Conservation (phyloP, 1,284 basidiomycete genomes). For the Ceratobasidium theobromae region DNA sequence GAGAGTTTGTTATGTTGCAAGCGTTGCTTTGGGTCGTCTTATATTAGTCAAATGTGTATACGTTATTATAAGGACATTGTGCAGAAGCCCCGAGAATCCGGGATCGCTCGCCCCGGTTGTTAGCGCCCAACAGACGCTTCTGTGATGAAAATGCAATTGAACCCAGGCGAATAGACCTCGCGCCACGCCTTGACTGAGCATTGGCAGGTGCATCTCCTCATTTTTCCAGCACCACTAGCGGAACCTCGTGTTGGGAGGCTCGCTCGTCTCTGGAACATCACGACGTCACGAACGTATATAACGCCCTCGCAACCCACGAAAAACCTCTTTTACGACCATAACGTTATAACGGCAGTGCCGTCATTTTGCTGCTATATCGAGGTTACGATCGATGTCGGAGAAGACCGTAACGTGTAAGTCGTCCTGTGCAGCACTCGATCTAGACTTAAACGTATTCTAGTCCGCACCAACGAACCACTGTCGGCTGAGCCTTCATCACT, state of each 20-base stretch:
- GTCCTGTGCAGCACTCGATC: not conserved
- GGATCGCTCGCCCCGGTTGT: too few species aligned
- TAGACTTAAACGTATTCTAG: too few species aligned
- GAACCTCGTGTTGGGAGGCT: not conserved
- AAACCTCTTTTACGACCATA: conserved; percentile 31
- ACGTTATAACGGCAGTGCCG: conserved; percentile 31
- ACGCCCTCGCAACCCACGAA: not conserved
- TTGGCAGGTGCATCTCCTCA: conserved; percentile 2
- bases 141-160: not conserved
- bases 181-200: not conserved
- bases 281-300: conserved; percentile 31
- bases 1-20: too few species aligned
- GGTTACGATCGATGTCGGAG: conserved; percentile 19
- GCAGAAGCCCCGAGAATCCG: too few species aligned
- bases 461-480: not conserved
- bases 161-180: not conserved
- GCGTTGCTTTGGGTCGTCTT: too few species aligned
- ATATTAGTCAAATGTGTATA: too few species aligned
- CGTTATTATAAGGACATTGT: too few species aligned
- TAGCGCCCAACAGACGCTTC: not conserved
- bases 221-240: not conserved
- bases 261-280: conserved; percentile 6
- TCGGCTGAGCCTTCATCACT: conserved; percentile 21
- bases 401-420: conserved; percentile 25
- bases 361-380: conserved; percentile 13